A percentile compares a stretch with the other conserved stretches of the same genome.
Conservation (phyloP, 2,329 filamentous ascomycete genomes). For the Alternaria tenuissima region DNA sequence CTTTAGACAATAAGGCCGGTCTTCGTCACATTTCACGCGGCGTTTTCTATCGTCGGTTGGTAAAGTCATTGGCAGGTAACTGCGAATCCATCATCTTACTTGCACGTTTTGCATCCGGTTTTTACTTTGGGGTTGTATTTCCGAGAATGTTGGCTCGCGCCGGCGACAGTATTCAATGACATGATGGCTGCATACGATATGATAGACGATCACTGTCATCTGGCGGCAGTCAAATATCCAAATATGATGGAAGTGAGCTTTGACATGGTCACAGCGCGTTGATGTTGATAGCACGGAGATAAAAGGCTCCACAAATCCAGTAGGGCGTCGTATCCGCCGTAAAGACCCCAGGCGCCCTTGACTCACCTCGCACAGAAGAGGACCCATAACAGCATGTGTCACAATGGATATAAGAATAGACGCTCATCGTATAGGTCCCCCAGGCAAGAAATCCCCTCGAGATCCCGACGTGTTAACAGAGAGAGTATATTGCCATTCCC, state of each 20-base stretch:
- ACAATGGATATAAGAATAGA: too few relatives aligned
- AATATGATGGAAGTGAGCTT: not conserved
- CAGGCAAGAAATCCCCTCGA: accelerated
- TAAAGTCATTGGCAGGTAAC: not conserved
- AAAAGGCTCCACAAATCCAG: not conserved
- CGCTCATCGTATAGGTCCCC: not conserved
- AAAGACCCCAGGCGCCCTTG: not conserved
- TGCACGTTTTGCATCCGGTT: slow-evolving; percentile 35
- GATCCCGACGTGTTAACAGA: not conserved
- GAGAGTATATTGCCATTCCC: not conserved
- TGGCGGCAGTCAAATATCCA: not conserved
- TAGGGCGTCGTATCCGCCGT: not conserved
- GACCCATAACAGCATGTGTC: not conserved
- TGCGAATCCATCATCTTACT: slow-evolving; percentile 17
- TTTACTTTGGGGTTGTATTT: slow-evolving; percentile 18
- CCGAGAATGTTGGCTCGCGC: not conserved
- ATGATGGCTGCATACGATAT: not conserved
- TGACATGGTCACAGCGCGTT: not conserved
- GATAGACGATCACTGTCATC: not conserved
- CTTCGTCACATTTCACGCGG: not conserved
- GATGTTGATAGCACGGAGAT: not conserved
- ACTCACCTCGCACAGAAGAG: not conserved
- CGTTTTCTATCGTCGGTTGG: not conserved
- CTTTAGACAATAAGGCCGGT: not conserved
- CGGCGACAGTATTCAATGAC: not conserved